A percentile compares a stretch with the other conserved stretches of the same genome.
Evolutionary conservation across 2,329 filamentous ascomycete genomes (phyloP).

Genomic region (Verticillium isaacii): DNA sequence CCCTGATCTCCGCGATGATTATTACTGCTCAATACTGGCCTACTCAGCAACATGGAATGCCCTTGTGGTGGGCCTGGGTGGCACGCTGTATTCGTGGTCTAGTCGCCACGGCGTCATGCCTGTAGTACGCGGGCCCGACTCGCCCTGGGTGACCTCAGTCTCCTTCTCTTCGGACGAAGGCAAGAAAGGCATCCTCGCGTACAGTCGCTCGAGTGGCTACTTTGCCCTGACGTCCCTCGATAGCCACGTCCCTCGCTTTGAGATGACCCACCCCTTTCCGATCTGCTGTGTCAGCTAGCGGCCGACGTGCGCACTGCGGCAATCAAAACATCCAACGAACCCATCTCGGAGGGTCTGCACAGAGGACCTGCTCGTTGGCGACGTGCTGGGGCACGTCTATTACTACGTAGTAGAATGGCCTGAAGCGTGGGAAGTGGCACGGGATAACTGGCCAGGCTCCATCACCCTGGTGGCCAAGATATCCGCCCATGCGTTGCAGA

Average conservation of each 20-base stretch:
- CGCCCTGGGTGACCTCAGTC: conserved; percentile 71
- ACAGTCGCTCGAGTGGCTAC: conserved; percentile 73
- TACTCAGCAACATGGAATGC: conserved; percentile 72
- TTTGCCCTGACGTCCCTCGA: conserved; percentile 75
- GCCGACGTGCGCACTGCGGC: conserved; percentile 51
- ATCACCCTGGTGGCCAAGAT: conserved; percentile 76
- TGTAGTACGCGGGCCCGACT: conserved; percentile 38
- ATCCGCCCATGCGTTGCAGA: conserved; percentile 76
- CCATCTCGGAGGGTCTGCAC: conserved; percentile 52
- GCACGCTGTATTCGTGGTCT: conserved; percentile 83
- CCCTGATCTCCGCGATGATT: conserved; percentile 85
- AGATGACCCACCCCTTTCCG: conserved; percentile 64
- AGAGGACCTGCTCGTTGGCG: conserved; percentile 83
- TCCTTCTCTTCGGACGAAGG: conserved; percentile 81
- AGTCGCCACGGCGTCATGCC: neutral
- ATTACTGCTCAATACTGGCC: conserved; percentile 87
- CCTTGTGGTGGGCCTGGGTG: conserved; percentile 78
- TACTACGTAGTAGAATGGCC: conserved; percentile 91
- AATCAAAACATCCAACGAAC: conserved; percentile 44
- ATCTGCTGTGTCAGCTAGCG: conserved; percentile 81
- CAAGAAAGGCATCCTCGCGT: conserved; percentile 74
- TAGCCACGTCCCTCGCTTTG: conserved; percentile 67
- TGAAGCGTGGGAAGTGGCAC: conserved; percentile 53
- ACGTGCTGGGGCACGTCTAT: conserved; percentile 77
- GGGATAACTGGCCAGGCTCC: conserved; percentile 69